A percentile compares a stretch with the other conserved stretches of the same genome.
Conservation (phyloP, 2,329 filamentous ascomycete species). For the Paecilomyces sp. region DNA sequence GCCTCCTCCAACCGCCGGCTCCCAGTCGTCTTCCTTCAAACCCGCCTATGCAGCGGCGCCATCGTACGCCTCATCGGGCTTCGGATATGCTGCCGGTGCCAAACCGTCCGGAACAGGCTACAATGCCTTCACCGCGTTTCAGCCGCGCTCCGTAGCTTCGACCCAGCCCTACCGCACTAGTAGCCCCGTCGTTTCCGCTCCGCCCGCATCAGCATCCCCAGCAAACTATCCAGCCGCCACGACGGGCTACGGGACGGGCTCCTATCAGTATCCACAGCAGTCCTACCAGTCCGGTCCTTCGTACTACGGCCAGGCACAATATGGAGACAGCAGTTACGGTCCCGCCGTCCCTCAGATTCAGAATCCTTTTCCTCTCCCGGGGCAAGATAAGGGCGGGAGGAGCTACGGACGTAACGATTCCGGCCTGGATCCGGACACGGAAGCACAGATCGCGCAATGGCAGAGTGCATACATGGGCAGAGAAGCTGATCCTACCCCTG, state of each 20-base stretch:
- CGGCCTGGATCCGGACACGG: constrained; percentile 66
- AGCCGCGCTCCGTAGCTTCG: constrained; percentile 52
- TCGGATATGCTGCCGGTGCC: constrained; percentile 26
- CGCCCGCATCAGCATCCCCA: constrained; percentile 26
- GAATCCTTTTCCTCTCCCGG: constrained; percentile 71
- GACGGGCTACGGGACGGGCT: constrained; percentile 32
- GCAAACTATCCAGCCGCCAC: constrained; percentile 31
- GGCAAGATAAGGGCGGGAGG: constrained; percentile 34
- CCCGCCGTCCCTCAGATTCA: constrained; percentile 61
- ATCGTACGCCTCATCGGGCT: constrained; percentile 20
- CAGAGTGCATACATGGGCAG: constrained; percentile 76
- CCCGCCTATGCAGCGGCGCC: constrained; percentile 45
- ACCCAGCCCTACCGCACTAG: constrained; percentile 32
- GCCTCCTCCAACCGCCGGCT: constrained; percentile 56
- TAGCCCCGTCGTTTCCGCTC: constrained; percentile 28
- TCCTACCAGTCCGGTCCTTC: constrained; percentile 24
- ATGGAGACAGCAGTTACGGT: constrained; percentile 40
- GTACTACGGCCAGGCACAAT: constrained; percentile 43
- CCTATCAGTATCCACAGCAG: constrained; percentile 33
- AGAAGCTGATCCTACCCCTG: constrained; percentile 40
- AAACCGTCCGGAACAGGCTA: constrained; percentile 21
- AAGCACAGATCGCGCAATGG: constrained; percentile 90
- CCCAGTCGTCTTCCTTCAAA: constrained; percentile 36
- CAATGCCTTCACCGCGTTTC: constrained; percentile 49
- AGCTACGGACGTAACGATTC: constrained; percentile 29